Conservation (phyloP, 441 rosid species). For the Rhodomyrtus psidioides region DNA sequence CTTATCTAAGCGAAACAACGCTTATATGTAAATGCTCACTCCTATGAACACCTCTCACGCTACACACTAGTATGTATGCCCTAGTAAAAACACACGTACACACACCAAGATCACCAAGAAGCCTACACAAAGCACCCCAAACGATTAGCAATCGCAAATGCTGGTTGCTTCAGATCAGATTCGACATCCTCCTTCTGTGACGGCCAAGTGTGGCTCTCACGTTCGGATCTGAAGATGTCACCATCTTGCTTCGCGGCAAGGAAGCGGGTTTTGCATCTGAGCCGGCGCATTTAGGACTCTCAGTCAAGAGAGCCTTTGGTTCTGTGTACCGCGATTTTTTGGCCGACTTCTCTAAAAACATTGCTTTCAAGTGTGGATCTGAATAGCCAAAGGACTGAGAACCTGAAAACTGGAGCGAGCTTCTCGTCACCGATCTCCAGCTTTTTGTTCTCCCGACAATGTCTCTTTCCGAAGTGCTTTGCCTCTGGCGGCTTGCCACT, state of each 20-base stretch:
- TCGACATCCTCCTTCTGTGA: slow-evolving; percentile 78
- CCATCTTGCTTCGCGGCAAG: slow-evolving; percentile 39
- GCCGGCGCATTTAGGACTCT: slow-evolving; percentile 28
- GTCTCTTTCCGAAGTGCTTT: slow-evolving; percentile 45
- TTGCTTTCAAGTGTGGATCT: slow-evolving; percentile 38
- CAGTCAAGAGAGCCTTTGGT: slow-evolving; percentile 18
- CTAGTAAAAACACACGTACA: neutral
- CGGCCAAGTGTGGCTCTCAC: slow-evolving; percentile 34
- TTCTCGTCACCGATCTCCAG: slow-evolving; percentile 27
- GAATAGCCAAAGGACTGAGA: slow-evolving; percentile 57
- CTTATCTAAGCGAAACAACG: neutral
- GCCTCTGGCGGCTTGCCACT: slow-evolving; percentile 76
- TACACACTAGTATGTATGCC: neutral
- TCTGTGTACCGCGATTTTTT: slow-evolving; percentile 30
- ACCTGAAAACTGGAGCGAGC: slow-evolving; percentile 35
- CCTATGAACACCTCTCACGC: neutral
- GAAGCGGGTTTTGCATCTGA: slow-evolving; percentile 26
- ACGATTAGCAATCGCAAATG: neutral
- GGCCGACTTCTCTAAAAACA: slow-evolving; percentile 25
- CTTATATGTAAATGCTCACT: neutral
- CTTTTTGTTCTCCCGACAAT: slow-evolving; percentile 25
- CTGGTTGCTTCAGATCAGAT: slow-evolving; percentile 30
- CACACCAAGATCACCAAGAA: neutral
- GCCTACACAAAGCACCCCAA: neutral
- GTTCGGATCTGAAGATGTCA: slow-evolving; percentile 63